Evolutionary conservation across 306 rosid species (phyloP), one percentile per base, ranked within the genome.

Genomic region (Cucurbita moschata): DNA sequence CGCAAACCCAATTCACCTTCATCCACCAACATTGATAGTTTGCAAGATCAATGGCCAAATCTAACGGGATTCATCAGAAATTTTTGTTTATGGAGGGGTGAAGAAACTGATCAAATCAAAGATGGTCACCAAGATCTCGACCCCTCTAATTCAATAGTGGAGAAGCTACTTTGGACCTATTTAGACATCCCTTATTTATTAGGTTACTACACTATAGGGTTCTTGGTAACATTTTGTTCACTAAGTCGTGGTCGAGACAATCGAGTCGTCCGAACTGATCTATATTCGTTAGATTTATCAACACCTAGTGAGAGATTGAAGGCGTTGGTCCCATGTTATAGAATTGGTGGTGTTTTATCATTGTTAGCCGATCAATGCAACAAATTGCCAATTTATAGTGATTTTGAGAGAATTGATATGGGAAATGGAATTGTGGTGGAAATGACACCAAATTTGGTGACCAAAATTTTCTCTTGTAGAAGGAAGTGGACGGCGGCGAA

Each of bases 31-130:
- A 85, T 85, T 38, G 46, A 67, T 3, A 26, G 3, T 47, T 47
- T 81, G 49, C 95, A 86, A 73, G 97, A 89, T 73, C 91, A 94
- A 68, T 94, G 99, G 99, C 99, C 99, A 0, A 91, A 89, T 30
- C 69, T 89, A 14, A 85, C 95, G 0, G 97, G 96, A 4, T 94
- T 94, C 12, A 80, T 91, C 0, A 84, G 84, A 60, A 83, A 81
- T 11, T 94, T 78, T 5, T 94, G 96, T 44, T 37, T 94, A 16
- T 94, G 97, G 97, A 86, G 99, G 83, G 99, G 99, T 0, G 99
- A 94, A 61, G 99, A 94, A 53, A 83, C 79, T 1, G 90, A 87
- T 35, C 85, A 79, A 21, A 8, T 84, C 4, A 81, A 83, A 62
- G 91, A 86, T 8, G 79, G 76, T 26, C 82, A 78, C n/a, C 57